phyloP scores from a whole-genome alignment of 2,329 filamentous ascomycete genomes.

The Beauveria sp. region DNA sequence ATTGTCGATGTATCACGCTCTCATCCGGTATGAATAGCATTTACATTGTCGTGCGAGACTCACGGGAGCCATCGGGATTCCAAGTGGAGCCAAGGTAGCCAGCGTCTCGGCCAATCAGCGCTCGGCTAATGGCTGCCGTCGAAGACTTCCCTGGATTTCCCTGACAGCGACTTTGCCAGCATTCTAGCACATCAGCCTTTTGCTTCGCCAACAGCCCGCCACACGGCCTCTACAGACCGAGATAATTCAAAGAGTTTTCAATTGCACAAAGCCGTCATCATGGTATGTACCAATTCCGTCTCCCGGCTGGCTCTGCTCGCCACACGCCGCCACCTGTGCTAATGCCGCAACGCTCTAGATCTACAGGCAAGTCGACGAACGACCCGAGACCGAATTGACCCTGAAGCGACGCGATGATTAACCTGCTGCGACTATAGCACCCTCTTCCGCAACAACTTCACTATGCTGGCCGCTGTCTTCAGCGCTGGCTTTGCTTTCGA shows the following conservation, averaged over 20 bases:
- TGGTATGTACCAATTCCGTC: constrained; percentile 41
- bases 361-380: constrained; percentile 47
- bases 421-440: constrained; percentile 44
- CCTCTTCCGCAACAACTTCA: constrained; percentile 77
- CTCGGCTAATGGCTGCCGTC: constrained; percentile 1
- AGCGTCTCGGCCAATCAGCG: constrained; percentile 7
- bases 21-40: background rate
- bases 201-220: constrained; percentile 6
- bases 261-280: constrained; percentile 32
- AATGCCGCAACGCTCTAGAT: constrained; percentile 35
- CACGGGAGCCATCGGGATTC: constrained; percentile 7
- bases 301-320: background rate
- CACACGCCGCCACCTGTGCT: constrained; percentile 15
- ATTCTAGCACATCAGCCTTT: constrained; percentile 6
- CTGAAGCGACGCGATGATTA: constrained; percentile 11
- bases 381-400: constrained; percentile 7
- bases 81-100: constrained; percentile 4
- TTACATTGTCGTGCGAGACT: background rate
- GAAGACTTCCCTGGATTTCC: constrained; percentile 13
- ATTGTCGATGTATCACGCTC: too few species aligned
- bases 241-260: constrained; percentile 10
- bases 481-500: constrained; percentile 82
- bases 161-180: background rate
- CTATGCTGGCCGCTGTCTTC: constrained; percentile 85
- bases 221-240: constrained; percentile 4